These are phyloP conservation scores for Lotus japonicus DNA, from an alignment of 306 rosid species.

Conservation along the genomic window DNA sequence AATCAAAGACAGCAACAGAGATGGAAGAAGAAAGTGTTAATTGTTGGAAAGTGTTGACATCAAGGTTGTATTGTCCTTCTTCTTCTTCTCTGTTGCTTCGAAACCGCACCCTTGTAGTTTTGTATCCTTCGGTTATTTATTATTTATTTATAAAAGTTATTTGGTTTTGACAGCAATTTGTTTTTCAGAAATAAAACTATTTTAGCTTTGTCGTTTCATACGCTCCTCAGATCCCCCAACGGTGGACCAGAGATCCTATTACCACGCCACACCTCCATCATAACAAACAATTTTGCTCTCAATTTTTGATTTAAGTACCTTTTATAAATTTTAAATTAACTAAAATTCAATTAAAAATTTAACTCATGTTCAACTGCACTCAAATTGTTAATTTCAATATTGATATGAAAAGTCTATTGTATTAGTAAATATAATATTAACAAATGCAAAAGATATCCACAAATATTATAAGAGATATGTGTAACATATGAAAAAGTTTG, in stretches of 20 bases:
- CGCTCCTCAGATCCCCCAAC: not conserved
- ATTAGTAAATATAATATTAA: no score
- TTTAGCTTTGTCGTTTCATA: not conserved
- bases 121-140: not conserved
- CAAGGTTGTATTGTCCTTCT: constrained; percentile 19
- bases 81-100: constrained; percentile 15
- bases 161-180: not conserved
- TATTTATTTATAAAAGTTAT: not conserved
- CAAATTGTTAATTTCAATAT: no score
- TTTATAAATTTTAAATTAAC: no score
- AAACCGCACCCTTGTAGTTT: constrained; percentile 23
- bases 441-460: no score
- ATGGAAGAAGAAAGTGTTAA: constrained; percentile 33
- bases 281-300: not conserved
- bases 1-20: constrained; percentile 20
- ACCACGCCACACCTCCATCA: constrained; percentile 22
- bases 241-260: constrained; percentile 33
- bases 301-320: no score
- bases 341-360: no score
- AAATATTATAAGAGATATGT: no score
- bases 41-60: constrained; percentile 19
- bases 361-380: no score
- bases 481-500: no score
- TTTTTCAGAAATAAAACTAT: constrained; percentile 1
- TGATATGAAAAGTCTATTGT: no score